phyloP scores from a whole-genome alignment of 768 basidiomycete species.

The Xerocomus spinulosus region DNA sequence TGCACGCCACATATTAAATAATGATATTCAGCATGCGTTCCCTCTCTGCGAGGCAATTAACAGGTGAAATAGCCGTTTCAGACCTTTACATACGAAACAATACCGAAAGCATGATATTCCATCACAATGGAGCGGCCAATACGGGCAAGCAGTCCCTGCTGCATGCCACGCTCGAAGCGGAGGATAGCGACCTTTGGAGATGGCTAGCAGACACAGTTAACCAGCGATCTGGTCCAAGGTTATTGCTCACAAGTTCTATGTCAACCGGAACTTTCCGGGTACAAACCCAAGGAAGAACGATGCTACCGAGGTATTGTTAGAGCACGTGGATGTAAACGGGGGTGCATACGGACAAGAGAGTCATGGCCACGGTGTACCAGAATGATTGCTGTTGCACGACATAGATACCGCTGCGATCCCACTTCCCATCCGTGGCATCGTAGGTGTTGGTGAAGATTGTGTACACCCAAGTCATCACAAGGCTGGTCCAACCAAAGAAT shows the following conservation, averaged over 20 bases:
- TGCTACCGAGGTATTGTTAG: constrained; percentile 35
- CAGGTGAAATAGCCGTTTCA: constrained; percentile 1
- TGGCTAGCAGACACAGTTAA: constrained; percentile 42
- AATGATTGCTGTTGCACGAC: constrained; percentile 69
- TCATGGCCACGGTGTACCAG: constrained; percentile 74
- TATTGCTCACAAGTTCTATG: constrained; percentile 59
- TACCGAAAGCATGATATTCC: constrained; percentile 83
- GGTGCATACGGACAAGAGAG: constrained; percentile 51
- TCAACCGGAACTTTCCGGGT: constrained; percentile 69
- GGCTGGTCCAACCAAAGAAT: constrained; percentile 71
- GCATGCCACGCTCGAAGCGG: constrained; percentile 80
- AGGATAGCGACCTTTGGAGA: constrained; percentile 76
- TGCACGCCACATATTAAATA: constrained; percentile 81
- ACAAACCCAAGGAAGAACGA: constrained; percentile 71
- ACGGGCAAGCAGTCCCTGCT: constrained; percentile 72
- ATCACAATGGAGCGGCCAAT: constrained; percentile 67
- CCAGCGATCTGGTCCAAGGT: background rate
- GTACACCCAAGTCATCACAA: constrained; percentile 57
- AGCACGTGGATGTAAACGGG: background rate
- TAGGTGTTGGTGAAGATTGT: constrained; percentile 65
- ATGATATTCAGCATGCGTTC: constrained; percentile 67
- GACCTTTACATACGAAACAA: constrained; percentile 53
- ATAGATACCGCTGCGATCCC: constrained; percentile 51
- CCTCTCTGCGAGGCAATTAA: constrained; percentile 46
- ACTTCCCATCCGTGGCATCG: constrained; percentile 48